phyloP scores from a whole-genome alignment of 805 yeast genomes.

The Cyberlindnera meyerae region DNA sequence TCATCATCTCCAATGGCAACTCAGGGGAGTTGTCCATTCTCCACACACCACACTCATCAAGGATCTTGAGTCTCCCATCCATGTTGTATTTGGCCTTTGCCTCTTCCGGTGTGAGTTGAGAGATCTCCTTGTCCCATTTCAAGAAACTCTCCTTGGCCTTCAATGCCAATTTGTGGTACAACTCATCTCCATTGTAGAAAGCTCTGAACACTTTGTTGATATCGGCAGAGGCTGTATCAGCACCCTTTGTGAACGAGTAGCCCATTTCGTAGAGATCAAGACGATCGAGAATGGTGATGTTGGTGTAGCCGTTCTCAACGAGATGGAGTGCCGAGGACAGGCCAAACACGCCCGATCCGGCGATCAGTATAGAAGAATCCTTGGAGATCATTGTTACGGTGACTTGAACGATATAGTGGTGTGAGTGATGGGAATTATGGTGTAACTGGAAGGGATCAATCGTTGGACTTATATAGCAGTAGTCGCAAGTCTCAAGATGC shows the following conservation, averaged over 20 bases:
- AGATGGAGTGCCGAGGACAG: conserved; percentile 41
- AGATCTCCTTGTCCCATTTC: conserved; percentile 15
- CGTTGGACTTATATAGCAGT: too few species aligned
- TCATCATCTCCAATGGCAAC: conserved; percentile 6
- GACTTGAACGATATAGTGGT: too few species aligned
- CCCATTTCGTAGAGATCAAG: conserved; percentile 26
- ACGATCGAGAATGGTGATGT: conserved; percentile 36
- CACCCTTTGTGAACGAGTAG: conserved; percentile 32
- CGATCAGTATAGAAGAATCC: conserved; percentile 30
- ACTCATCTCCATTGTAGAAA: conserved; percentile 32
- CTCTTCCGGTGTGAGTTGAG: conserved; percentile 6
- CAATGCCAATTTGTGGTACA: conserved; percentile 28
- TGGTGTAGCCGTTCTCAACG: conserved; percentile 31
- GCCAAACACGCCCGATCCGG: conserved; percentile 51
- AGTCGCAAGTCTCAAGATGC: too few species aligned
- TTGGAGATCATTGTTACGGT: background rate
- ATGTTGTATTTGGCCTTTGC: conserved; percentile 14
- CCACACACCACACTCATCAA: conserved; percentile 15
- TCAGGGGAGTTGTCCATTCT: conserved; percentile 10
- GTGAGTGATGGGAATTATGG: background rate
- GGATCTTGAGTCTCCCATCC: conserved; percentile 8
- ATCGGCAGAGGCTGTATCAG: conserved; percentile 39
- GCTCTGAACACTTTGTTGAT: conserved; percentile 37
- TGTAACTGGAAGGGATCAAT: background rate
- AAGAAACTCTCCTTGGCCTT: conserved; percentile 14